These are phyloP conservation scores for Plasmodium knowlesi DNA, from an alignment of 169 alveolate genomes.

Conservation along the genomic window DNA sequence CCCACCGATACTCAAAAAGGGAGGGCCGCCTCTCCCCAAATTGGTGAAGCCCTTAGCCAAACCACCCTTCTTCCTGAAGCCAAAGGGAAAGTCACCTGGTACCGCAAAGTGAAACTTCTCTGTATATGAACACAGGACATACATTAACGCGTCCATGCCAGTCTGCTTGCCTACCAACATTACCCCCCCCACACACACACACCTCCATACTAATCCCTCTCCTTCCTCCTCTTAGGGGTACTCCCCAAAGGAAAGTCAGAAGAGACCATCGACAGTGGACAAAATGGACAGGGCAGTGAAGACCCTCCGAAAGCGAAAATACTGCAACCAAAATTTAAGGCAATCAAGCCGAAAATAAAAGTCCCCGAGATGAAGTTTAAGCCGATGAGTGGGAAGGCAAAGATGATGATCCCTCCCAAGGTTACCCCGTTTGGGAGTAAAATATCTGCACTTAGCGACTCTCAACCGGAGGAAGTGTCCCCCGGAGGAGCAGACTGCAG, in stretches of 20 bases:
- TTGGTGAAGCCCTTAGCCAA: constrained; percentile 13
- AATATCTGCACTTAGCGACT: neutral
- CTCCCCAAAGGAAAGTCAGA: neutral
- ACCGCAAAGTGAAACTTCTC: neutral
- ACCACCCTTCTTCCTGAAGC: constrained; percentile 14
- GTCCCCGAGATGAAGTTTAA: constrained; percentile 22
- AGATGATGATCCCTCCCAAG: neutral
- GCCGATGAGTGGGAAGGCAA: neutral
- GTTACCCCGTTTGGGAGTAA: neutral
- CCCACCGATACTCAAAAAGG: neutral
- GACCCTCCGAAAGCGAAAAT: neutral
- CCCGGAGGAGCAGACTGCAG: neutral
- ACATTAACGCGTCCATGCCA: neutral
- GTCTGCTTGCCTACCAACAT: neutral
- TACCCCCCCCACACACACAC: too few relatives aligned
- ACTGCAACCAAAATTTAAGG: neutral
- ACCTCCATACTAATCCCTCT: too few relatives aligned
- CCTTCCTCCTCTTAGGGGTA: neutral
- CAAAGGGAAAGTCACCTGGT: constrained; percentile 24
- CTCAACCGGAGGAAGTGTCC: neutral
- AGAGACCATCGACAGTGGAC: neutral
- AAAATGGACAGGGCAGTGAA: neutral
- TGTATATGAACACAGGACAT: neutral
- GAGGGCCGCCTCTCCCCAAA: constrained; percentile 5
- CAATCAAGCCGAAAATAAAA: constrained; percentile 22